Base-by-base conservation (phyloP, 768 basidiomycete species). In the Phlegmacium glaucopus region DNA sequence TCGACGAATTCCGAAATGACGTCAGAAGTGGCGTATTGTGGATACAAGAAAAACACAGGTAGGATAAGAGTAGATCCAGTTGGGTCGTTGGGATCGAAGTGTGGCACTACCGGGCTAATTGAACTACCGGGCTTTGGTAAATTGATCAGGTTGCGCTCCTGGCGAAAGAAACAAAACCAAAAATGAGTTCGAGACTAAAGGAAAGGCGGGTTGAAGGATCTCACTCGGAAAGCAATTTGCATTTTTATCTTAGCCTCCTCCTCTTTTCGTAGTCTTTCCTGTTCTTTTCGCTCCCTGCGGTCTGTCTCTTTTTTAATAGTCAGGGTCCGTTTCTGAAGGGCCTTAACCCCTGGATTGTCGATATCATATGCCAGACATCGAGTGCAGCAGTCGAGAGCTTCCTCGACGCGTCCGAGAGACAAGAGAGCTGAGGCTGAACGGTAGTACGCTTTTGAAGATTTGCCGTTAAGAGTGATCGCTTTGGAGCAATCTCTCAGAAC, bases 31-130 rank as follows among this genome's bases (percentile, higher is more conserved):
- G 85, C 80, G 53, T 93, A 76, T 62, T 92, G 85, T 6, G 96
- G 96, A 66, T 97, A 96, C 50, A 97, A 76, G 67, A 98, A 87
- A 72, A 96, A 90, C 35, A 87, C 85, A 2, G 96, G 95, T 61
- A 96, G 63, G 51, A 95, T 66, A 10, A 95, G 75, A 0, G 82
- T 83, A 51, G 64, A 61, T 54, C 75, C 54, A 47, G 80, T 69
- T 47, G 79, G 61, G 65, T 84, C 87, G 51, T 85, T 81, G 3
- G 76, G 61, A 59, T 87, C 84, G 57, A 87, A 86, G 46, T 79
- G 76, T 7, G 89, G 83, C 42, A 68, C 65, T 59, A 79, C 83
- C 6, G 80, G 80, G 57, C 77, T 82, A 44, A 71, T 71, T 32
- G 74, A 69, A 25, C 75, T 72, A 25, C 78, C 75, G 15, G 76